Percentiles rank a stretch among this genome's conserved stretches.
These are phyloP conservation scores for Dendrothele bispora DNA, from an alignment of 768 basidiomycete genomes.

Conservation along the genomic window DNA sequence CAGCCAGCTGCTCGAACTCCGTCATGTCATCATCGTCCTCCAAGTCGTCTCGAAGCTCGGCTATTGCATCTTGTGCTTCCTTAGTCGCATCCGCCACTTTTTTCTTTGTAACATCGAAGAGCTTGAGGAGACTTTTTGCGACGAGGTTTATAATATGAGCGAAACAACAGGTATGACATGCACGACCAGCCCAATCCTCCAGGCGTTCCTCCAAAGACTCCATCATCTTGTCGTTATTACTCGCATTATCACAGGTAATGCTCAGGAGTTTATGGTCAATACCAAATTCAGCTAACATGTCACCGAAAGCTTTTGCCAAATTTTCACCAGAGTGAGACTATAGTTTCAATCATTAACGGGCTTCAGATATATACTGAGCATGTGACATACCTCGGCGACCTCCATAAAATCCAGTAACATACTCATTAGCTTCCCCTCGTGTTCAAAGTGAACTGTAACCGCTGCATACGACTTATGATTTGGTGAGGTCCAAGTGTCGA, in stretches of 20 bases:
- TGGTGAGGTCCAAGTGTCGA: conserved; percentile 37
- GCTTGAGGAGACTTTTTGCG: conserved; percentile 27
- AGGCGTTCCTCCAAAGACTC: conserved; percentile 21
- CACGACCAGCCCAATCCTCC: conserved; percentile 16
- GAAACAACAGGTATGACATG: conserved; percentile 34
- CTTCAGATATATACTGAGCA: too few species aligned
- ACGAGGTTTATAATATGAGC: conserved; percentile 36
- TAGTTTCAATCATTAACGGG: background rate
- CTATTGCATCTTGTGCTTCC: too few species aligned
- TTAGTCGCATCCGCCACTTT: too few species aligned
- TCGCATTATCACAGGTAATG: conserved; percentile 38
- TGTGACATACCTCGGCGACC: too few species aligned
- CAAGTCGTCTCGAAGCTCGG: too few species aligned
- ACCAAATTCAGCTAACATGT: conserved; percentile 33
- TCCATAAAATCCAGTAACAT: conserved; percentile 39
- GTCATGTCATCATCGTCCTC: too few species aligned
- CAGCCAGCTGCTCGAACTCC: too few species aligned
- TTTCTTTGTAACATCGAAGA: conserved; percentile 31
- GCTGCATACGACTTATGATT: conserved; percentile 34
- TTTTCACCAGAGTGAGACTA: conserved; percentile 33
- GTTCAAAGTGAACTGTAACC: conserved; percentile 30
- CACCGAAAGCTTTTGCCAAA: conserved; percentile 31
- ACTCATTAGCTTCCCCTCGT: conserved; percentile 21
- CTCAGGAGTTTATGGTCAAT: conserved; percentile 19
- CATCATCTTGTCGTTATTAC: conserved; percentile 34